These are phyloP conservation scores for Digitaria exilis DNA, from an alignment of 202 grass and related monocot genomes.

Conservation along the genomic window DNA sequence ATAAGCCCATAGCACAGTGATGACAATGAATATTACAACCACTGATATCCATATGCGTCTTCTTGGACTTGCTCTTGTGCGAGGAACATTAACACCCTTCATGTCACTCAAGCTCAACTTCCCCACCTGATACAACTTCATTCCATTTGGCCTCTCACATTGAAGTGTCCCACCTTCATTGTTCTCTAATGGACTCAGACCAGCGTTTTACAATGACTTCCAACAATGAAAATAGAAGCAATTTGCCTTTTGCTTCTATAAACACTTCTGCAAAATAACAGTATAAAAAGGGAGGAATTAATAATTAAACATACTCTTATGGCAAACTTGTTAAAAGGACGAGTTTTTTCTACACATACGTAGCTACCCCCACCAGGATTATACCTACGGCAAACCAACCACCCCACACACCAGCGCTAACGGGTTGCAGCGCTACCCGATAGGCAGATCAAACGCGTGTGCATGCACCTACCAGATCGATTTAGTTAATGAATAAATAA, in stretches of 20 bases:
- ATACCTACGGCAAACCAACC: too few relatives aligned
- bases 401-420: too few relatives aligned
- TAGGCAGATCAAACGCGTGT: too few relatives aligned
- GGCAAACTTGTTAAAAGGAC: not conserved
- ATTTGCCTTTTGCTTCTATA: not conserved
- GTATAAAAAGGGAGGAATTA: too few relatives aligned
- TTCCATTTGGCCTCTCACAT: slow-evolving; percentile 7
- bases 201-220: not conserved
- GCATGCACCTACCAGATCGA: too few relatives aligned
- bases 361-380: too few relatives aligned
- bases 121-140: slow-evolving; percentile 36
- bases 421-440: too few relatives aligned
- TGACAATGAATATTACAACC: slow-evolving; percentile 27
- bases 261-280: slow-evolving; percentile 21
- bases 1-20: slow-evolving; percentile 47
- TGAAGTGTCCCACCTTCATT: not conserved
- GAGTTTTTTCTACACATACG: too few relatives aligned
- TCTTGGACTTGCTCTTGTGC: slow-evolving; percentile 44
- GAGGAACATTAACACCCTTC: slow-evolving; percentile 34
- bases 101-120: slow-evolving; percentile 27
- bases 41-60: slow-evolving; percentile 49
- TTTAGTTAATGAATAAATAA: too few relatives aligned
- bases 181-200: not conserved
- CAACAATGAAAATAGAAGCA: not conserved
- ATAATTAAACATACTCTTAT: too few relatives aligned